Evolutionary conservation across 345 rosid genomes (phyloP), one percentile per base, ranked within the genome.

Genomic region (Streptanthus diversifolius): DNA sequence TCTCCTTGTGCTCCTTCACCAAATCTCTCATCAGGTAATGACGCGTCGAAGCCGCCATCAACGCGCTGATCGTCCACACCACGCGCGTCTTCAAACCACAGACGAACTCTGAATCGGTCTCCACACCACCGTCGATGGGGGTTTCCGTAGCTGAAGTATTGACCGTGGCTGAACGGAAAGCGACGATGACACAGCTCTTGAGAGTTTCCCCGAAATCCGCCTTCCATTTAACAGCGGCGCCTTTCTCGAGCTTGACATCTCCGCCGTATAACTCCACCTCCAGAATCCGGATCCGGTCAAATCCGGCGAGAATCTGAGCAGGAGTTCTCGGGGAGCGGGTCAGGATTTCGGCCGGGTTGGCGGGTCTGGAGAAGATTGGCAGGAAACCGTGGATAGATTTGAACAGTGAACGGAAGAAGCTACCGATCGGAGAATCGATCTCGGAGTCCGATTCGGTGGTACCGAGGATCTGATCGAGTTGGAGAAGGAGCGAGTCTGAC

Each of bases 31-130:
- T 70, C 75, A 70, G 24, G 39, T 45, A 65, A 22, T 77, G 80
- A 5, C 80, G 80, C 27, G 71, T 64, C 8, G 80, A 70, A 30
- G 80, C 80, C 2, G 71, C 80, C 80, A 77, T 77, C 29, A 77
- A 51, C 76, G 80, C 80, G 68, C 71, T 71, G 8, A 77, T 70
- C 49, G 80, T 77, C 80, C 80, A 77, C 72, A 77, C 63, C 40
- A 77, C 80, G 63, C 80, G 80, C 68, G 80, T 77, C 41, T 77
- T 77, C 24, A 77, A 24, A 2, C 80, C 80, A 32, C 80, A 63
- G 2, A 70, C 80, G 17, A 77, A 77, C 71, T 77, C 80, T 0
- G 71, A 64, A 22, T 77, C 80, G 0, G 76, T 36, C 67, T 77
- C 80, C 36, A 49, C 71, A 3, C 17, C 61, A 29, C 55, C 62